Conservation (phyloP, 2,329 filamentous ascomycete species). For the Colletotrichum karsti region DNA sequence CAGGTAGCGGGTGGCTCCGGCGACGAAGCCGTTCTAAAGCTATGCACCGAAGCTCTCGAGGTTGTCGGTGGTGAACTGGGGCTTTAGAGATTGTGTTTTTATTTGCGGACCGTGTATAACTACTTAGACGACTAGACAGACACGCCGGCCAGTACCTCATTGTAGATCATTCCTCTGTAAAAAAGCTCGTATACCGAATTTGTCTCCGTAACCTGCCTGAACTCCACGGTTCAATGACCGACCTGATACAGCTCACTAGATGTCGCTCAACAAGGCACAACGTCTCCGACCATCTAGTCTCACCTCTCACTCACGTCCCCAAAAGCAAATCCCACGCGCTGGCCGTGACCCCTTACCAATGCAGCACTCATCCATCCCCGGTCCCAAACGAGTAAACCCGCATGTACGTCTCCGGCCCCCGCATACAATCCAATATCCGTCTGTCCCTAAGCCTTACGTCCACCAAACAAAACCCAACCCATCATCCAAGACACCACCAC, state of each 20-base stretch:
- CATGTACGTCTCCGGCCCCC: neutral
- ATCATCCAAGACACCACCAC: neutral
- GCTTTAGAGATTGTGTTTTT: conserved; percentile 30
- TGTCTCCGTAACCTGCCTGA: neutral
- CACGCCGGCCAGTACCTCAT: neutral
- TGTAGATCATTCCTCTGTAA: neutral
- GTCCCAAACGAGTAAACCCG: neutral
- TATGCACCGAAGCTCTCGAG: conserved; percentile 68
- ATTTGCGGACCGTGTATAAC: conserved; percentile 3
- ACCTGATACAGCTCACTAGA: neutral
- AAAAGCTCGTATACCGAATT: neutral
- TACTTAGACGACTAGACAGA: conserved; percentile 6
- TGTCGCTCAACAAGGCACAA: neutral
- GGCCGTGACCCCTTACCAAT: neutral
- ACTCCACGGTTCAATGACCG: too few species aligned
- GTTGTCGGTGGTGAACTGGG: conserved; percentile 68
- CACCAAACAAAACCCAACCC: too few species aligned
- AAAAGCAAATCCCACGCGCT: neutral
- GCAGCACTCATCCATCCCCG: neutral
- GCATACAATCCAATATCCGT: neutral
- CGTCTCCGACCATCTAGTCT: too few species aligned
- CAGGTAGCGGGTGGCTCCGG: conserved; percentile 63
- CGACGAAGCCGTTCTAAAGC: conserved; percentile 66
- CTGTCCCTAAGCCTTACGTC: neutral
- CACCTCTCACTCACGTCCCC: too few species aligned